Evolutionary conservation across 768 basidiomycete genomes (phyloP).

Genomic region (Lactarius quietus): DNA sequence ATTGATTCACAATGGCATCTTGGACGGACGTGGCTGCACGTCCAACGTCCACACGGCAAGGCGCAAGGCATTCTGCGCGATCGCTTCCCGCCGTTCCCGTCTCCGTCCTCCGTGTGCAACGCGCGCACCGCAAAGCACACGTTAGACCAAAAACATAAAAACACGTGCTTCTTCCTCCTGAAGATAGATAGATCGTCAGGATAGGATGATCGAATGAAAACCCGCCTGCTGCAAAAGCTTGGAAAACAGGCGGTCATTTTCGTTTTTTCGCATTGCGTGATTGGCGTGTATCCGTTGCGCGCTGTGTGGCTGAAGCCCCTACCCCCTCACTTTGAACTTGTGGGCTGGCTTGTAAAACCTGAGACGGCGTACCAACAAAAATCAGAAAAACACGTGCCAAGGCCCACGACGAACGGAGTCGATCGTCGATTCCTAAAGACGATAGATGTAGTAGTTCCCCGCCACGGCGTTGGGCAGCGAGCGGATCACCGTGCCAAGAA

Average conservation of each 20-base stretch:
- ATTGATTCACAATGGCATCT: neutral
- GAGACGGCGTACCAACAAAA: neutral
- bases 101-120: neutral
- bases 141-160: neutral
- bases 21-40: neutral
- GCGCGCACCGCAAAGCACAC: neutral
- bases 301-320: neutral
- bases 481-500: neutral
- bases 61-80: neutral
- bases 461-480: neutral
- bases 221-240: neutral
- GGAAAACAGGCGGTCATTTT: neutral
- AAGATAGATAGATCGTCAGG: too few relatives aligned
- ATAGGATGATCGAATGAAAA: too few relatives aligned
- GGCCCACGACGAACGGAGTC: neutral
- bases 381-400: neutral
- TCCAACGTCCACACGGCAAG: neutral
- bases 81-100: neutral
- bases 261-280: neutral
- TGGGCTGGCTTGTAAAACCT: neutral
- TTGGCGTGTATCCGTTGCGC: neutral
- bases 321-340: neutral
- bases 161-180: neutral
- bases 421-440: neutral
- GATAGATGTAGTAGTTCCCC: neutral